Evolutionary conservation across 2,329 filamentous ascomycete species (phyloP), one percentile per base, ranked within the genome.

Genomic region (Ascochyta fabae): DNA sequence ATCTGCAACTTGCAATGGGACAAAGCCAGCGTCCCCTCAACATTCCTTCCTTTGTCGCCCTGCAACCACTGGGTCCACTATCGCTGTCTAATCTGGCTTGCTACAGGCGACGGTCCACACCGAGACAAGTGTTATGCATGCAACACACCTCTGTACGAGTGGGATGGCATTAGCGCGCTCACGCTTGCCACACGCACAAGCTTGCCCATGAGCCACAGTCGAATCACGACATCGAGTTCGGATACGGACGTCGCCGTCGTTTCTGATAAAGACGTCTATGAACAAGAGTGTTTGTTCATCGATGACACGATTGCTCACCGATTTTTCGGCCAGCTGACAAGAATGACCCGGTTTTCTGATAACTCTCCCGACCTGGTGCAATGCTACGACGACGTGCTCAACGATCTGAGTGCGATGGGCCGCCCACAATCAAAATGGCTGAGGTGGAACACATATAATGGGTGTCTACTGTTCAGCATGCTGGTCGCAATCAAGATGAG

Each of bases 31-130:
- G 44, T 35, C 10, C 15, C 16, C 19, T 56, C 61, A 1, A 65
- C 59, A 0, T 69, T 61, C 48, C 55, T 70, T 0, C 61, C 65
- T 0, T 58, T 68, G 22, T 52, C 48, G 1, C 60, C 65, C 5
- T 70, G 67, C 49, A 54, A 57, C 10, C 64, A 68, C 56, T 70
- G 64, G 67, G 47, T 67, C 1, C 67, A 70, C 60, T 70, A 67
- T 26, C 58, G 58, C 23, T 70, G 67, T 46, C 48, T 70, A 9
- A 62, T 68, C 19, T 41, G 31, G 44, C 48, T 45, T 13, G 39
- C 58, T 6, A 52, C 42, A 0, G 40, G 44, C 19, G 24, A 22
- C 15, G 35, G 16, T 7, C 7, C 27, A 4, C 26, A n/a, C 12
- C 52, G 42, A 16, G 53, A 59, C 38, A 56, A 52, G 13, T 69